Conservation (phyloP, 768 basidiomycete genomes). For the Xerocomellus amylosporus region DNA sequence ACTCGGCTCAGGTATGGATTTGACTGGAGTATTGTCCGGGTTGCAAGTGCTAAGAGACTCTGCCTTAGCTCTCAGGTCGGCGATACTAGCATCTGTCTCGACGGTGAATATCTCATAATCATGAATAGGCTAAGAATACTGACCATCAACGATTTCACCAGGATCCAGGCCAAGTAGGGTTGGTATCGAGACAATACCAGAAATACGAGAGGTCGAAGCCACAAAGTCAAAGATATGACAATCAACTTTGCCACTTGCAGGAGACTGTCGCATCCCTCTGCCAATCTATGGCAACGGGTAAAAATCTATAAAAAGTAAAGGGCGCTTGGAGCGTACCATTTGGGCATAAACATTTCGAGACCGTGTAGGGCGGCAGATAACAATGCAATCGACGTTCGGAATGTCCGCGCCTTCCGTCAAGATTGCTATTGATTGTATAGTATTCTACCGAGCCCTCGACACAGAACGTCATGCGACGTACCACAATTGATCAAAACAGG, state of each 20-base stretch:
- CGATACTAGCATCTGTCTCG: slow-evolving; percentile 48
- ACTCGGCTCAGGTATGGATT: slow-evolving; percentile 48
- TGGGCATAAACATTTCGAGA: slow-evolving; percentile 89
- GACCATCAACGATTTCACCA: slow-evolving; percentile 59
- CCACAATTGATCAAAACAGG: slow-evolving; percentile 92
- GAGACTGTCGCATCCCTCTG: slow-evolving; percentile 85
- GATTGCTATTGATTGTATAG: slow-evolving; percentile 48
- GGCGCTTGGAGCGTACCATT: slow-evolving; percentile 56
- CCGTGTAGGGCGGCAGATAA: slow-evolving; percentile 84
- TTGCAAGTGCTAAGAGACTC: slow-evolving; percentile 15
- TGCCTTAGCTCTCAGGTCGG: slow-evolving; percentile 45
- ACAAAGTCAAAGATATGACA: slow-evolving; percentile 93
- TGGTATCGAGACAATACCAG: slow-evolving; percentile 74
- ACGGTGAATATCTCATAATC: not conserved
- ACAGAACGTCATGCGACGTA: slow-evolving; percentile 32
- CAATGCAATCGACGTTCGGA: slow-evolving; percentile 88
- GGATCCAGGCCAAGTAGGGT: slow-evolving; percentile 86
- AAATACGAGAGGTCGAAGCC: slow-evolving; percentile 64
- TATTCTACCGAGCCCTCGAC: not conserved
- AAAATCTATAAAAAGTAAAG: not conserved
- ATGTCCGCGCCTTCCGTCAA: slow-evolving; percentile 95
- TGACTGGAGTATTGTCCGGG: not conserved
- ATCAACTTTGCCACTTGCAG: slow-evolving; percentile 73
- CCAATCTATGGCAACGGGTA: slow-evolving; percentile 66
- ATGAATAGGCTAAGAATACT: slow-evolving; percentile 3